Base-by-base conservation (phyloP, 2,329 filamentous ascomycete species). In the Truncatella angustata region DNA sequence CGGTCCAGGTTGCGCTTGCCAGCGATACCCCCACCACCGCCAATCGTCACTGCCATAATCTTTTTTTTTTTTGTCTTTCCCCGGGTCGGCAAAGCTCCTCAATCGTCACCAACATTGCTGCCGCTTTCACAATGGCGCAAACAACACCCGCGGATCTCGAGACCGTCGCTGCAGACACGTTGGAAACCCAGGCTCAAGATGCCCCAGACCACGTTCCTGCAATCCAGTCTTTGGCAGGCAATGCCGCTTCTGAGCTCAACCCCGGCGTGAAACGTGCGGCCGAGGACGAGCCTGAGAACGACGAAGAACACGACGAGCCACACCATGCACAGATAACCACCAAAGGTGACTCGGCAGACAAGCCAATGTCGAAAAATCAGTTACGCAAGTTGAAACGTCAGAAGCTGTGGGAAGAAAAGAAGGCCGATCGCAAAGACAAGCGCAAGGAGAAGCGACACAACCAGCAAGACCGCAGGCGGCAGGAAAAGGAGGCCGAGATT, bases 361-460 rank as follows among this genome's bases (percentile, higher is more conserved):
- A 59, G n/a, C 49, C 54, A 54, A 56, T 97, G 48, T 96, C 93
- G 16, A 97, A 97, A 65, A 95, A 87, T 63, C 88, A 93, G 60
- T 74, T 87, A 54, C 96, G 96, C 71, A 93, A 91, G 64, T 75
- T 91, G 49, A 84, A 81, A 55, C 85, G 84, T 51, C 79, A 84
- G 57, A 79, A 89, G 64, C 76, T 82, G 66, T 96, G 90, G 88
- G 91, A 96, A 61, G 84, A 86, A 6, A 81, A 80, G 20, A 86
- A 84, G 56, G 81, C 81, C 36, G 75, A 52, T 12, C 50, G 53
- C 11, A 30, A 18, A 3, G 32, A 78, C 28, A 81, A 83, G 54
- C 79, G 78, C 55, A 82, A 80, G 54, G 80, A 82, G 60, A 83
- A 80, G 64, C 75, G 78, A 6, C 72, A 75, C 56, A 70, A 72